A percentile compares a stretch with the other conserved stretches of the same genome.
phyloP scores from a whole-genome alignment of 805 yeast genomes.

The Candida orba region DNA sequence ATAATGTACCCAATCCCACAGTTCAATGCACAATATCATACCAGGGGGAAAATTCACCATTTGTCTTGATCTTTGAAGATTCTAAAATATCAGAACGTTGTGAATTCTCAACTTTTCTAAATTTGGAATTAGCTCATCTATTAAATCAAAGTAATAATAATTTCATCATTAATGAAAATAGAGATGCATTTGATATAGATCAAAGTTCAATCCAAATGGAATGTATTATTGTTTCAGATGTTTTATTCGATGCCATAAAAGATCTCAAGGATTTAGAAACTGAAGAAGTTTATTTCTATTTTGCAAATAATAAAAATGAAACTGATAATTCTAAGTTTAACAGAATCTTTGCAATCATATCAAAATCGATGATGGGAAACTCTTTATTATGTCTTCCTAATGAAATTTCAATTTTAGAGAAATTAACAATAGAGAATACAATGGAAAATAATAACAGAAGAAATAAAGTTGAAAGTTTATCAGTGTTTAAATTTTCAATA shows the following conservation, averaged over 20 bases:
- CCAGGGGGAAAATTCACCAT: conserved; percentile 44
- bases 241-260: conserved; percentile 44
- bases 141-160: conserved; percentile 26
- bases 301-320: background rate
- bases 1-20: background rate
- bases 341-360: conserved; percentile 39
- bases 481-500: conserved; percentile 37
- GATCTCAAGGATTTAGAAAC: conserved; percentile 52
- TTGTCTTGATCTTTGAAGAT: conserved; percentile 50
- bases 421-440: conserved; percentile 35
- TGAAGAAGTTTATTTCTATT: conserved; percentile 40
- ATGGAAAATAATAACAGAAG: conserved; percentile 3
- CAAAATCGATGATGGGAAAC: conserved; percentile 67
- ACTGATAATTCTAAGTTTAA: conserved; percentile 20
- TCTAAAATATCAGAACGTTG: conserved; percentile 47
- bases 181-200: conserved; percentile 6
- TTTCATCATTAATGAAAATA: background rate
- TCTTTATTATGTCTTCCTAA: conserved; percentile 62
- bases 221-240: conserved; percentile 44
- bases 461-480: conserved; percentile 1
- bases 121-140: conserved; percentile 19
- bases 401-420: conserved; percentile 55
- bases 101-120: conserved; percentile 41
- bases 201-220: conserved; percentile 32
- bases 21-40: conserved; percentile 45